phyloP scores from a whole-genome alignment of 768 basidiomycete genomes.

The Galerina sulciceps region DNA sequence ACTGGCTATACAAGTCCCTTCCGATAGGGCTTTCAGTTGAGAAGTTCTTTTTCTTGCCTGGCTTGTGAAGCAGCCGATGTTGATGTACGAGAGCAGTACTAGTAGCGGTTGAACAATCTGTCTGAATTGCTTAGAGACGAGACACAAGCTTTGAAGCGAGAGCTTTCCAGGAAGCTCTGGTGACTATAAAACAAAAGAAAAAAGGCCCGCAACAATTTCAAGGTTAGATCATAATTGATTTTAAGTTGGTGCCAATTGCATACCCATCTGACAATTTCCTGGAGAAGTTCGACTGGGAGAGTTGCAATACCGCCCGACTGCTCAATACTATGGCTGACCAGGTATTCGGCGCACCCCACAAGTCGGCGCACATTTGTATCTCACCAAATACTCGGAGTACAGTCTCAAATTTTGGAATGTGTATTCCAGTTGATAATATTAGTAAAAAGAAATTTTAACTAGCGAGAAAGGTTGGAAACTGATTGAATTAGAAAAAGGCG shows the following conservation, averaged over 20 bases:
- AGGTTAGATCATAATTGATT: background rate
- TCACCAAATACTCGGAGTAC: no score
- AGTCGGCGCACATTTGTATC: no score
- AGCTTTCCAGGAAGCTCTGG: background rate
- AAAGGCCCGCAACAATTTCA: background rate
- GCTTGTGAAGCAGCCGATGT: background rate
- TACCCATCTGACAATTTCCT: slow-evolving; percentile 11
- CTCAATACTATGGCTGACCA: background rate
- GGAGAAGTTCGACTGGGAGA: slow-evolving; percentile 6
- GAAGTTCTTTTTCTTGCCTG: background rate
- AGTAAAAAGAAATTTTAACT: no score
- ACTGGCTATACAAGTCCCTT: background rate
- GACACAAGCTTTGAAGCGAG: background rate
- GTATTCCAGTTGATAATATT: no score
- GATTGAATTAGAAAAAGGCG: no score
- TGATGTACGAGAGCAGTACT: background rate
- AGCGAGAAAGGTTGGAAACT: no score
- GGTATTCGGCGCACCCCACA: no score
- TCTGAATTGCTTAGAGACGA: background rate
- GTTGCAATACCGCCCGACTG: background rate
- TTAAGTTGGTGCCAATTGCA: background rate
- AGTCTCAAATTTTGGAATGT: no score
- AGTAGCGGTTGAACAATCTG: slow-evolving; percentile 2
- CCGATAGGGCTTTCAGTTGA: slow-evolving; percentile 1
- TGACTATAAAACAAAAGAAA: background rate